A percentile compares a stretch with the other conserved stretches of the same genome.
Conservation (phyloP, 2,329 filamentous ascomycete genomes). For the Scolecobasidium constrictum region DNA sequence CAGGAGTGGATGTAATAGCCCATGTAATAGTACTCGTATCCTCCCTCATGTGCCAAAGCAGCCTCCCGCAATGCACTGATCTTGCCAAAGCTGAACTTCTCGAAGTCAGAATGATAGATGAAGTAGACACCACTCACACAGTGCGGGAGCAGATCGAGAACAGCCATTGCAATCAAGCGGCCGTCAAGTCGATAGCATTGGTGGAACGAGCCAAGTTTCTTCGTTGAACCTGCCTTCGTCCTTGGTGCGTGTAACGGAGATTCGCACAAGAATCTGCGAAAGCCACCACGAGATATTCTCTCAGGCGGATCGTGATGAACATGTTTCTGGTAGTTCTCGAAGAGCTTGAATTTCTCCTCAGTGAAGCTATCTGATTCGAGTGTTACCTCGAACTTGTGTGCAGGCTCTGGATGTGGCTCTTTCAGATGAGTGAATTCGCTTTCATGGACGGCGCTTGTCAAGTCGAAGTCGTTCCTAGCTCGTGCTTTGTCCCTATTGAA, state of each 20-base stretch:
- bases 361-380: slow-evolving; percentile 62
- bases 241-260: slow-evolving; percentile 46
- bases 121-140: slow-evolving; percentile 78
- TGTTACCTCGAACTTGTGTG: slow-evolving; percentile 57
- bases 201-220: slow-evolving; percentile 62
- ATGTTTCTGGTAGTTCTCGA: slow-evolving; percentile 61
- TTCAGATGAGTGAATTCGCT: slow-evolving; percentile 47
- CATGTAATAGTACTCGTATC: slow-evolving; percentile 72
- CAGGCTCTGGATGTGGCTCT: slow-evolving; percentile 47
- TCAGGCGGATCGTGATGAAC: slow-evolving; percentile 58
- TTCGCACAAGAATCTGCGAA: slow-evolving; percentile 62
- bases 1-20: slow-evolving; percentile 76
- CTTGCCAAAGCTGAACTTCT: slow-evolving; percentile 61
- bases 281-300: slow-evolving; percentile 50
- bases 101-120: slow-evolving; percentile 66
- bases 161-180: slow-evolving; percentile 61
- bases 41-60: slow-evolving; percentile 54
- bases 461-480: slow-evolving; percentile 56
- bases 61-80: slow-evolving; percentile 65
- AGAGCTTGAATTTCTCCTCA: slow-evolving; percentile 64
- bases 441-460: slow-evolving; percentile 58
- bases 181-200: slow-evolving; percentile 75
- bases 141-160: slow-evolving; percentile 66
- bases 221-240: slow-evolving; percentile 33
- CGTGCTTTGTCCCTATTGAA: slow-evolving; percentile 45